These are phyloP conservation scores for Populus alba DNA, from an alignment of 345 rosid genomes.

Conservation along the genomic window DNA sequence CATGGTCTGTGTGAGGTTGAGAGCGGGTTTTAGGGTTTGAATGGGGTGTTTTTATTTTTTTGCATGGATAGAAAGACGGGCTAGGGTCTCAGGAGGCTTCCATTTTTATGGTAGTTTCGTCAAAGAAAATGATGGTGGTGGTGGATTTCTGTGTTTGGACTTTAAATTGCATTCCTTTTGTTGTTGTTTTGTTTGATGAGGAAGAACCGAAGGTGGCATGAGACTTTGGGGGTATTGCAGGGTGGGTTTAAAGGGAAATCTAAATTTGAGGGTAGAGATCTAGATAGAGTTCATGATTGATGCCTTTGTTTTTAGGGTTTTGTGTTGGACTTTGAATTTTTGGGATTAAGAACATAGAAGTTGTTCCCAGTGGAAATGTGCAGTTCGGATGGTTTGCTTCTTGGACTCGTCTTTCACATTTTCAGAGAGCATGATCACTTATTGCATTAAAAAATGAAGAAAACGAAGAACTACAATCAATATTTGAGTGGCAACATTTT, in stretches of 20 bases:
- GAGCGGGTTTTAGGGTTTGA: not conserved
- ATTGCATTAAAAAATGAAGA: not conserved
- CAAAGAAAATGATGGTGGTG: not conserved
- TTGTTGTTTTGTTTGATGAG: not conserved
- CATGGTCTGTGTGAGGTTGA: not conserved
- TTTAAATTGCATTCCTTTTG: not conserved
- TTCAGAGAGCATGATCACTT: not conserved
- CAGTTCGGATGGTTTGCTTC: not conserved
- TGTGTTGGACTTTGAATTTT: conserved; percentile 14
- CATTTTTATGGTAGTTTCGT: not conserved
- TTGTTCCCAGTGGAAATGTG: conserved; percentile 1
- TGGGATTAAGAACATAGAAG: not conserved
- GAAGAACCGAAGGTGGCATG: conserved; percentile 1
- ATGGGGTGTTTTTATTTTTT: not conserved
- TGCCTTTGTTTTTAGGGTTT: not conserved
- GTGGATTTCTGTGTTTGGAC: not conserved
- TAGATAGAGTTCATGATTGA: conserved; percentile 4
- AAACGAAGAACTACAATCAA: not conserved
- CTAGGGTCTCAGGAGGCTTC: conserved; percentile 12
- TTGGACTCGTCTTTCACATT: not conserved
- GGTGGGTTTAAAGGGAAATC: not conserved
- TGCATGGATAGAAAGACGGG: not conserved
- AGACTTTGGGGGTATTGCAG: not conserved
- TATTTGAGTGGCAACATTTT: not conserved
- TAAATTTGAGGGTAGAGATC: not conserved